Conservation (phyloP, 2,329 filamentous ascomycete genomes). For the Phymatotrichopsis omnivora region DNA sequence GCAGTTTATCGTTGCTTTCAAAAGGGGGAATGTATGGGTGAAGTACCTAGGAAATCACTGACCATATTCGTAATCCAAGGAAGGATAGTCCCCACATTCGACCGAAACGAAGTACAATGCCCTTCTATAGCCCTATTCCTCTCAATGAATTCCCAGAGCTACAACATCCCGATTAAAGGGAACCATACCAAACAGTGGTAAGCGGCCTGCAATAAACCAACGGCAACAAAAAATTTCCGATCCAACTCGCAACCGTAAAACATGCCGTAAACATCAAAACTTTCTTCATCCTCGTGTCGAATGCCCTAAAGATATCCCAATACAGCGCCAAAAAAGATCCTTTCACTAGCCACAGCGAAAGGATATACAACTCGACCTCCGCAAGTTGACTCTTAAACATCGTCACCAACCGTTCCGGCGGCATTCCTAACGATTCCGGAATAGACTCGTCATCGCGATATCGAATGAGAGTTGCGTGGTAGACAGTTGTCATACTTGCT, state of each 20-base stretch:
- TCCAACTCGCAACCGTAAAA: constrained; percentile 12
- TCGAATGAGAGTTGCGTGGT: constrained; percentile 14
- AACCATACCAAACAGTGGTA: constrained; percentile 15
- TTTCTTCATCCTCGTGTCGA: neutral
- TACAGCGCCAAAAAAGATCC: constrained; percentile 22
- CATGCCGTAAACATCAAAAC: constrained; percentile 10
- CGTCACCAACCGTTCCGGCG: constrained; percentile 2
- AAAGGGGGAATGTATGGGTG: no score
- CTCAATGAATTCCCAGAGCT: neutral
- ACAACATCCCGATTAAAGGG: neutral
- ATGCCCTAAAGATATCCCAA: constrained; percentile 21
- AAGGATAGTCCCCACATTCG: constrained; percentile 13
- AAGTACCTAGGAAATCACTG: constrained; percentile 18
- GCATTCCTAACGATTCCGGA: constrained; percentile 12
- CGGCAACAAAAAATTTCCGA: constrained; percentile 14
- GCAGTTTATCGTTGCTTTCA: no score
- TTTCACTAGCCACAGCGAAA: constrained; percentile 20
- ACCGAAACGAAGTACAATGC: constrained; percentile 19
- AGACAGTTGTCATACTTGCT: constrained; percentile 9
- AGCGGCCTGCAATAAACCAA: constrained; percentile 17
- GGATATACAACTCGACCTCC: constrained; percentile 17
- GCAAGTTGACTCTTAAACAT: constrained; percentile 20
- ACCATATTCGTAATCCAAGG: constrained; percentile 20
- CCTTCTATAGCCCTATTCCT: constrained; percentile 13
- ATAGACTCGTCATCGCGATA: constrained; percentile 14